Evolutionary conservation across 306 rosid species (phyloP), one percentile per base, ranked within the genome.

Genomic region (Vigna angularis): DNA sequence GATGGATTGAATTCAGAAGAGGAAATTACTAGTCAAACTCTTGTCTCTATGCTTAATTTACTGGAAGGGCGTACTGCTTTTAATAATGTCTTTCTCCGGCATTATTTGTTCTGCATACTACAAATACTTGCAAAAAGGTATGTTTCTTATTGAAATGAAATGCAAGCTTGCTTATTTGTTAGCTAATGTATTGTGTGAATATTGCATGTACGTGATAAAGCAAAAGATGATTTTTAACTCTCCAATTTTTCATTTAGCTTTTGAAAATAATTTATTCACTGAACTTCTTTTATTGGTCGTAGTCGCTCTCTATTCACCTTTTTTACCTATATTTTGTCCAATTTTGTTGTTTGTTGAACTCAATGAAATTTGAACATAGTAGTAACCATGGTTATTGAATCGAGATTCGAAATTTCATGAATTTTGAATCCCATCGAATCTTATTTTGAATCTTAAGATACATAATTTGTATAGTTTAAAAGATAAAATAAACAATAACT

Each of bases 71-170:
- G 76, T 28, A 77, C 86, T 73, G 85, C 97, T 45, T 95, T 91
- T 90, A 95, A 95, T 77, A 95, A 91, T 74, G 85, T 90, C 53
- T 79, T 64, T 83, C 97, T 95, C 78, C 98, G 97, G 73, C 99
- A 95, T 79, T 84, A 93, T 86, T 70, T 95, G 81, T 95, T 95
- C 89, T 87, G 96, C 86, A 87, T 91, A 79, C 83, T 95, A 74
- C 99, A 95, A 91, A 85, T 83, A 80, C 93, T 95, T 76, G 93
- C 94, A 30, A 92, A 89, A 84, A 93, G 99, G 99, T 93, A 82
- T 53, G 24, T 53, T 10, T 80, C 69, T 77, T 74, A 15, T 26
- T 53, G 74, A 67, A 67, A 24, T 74, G 49, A 74, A 57, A 61
- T 55, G 32, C 48, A 64, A 24, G 20, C 64, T 48, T 30, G 24